Base-by-base conservation (phyloP, 106 monocot species). In the Dendrobium huoshanense region DNA sequence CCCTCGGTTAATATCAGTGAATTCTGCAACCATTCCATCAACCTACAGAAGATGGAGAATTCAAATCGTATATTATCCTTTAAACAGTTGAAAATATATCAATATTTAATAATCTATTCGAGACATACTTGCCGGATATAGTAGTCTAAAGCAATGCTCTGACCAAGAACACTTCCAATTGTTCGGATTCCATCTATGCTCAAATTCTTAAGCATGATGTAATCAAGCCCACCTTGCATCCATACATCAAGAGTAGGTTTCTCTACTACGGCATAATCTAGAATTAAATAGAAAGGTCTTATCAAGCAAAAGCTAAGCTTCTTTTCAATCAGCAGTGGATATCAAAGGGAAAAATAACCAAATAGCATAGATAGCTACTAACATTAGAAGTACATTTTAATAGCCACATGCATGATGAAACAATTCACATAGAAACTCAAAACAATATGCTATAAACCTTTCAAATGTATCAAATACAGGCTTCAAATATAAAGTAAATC, bases 191-290 rank as follows among this genome's bases (percentile, higher is more conserved):
- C 92, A 89, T 92, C 92, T 77, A 92, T 87, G 79, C 85, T 92
- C 68, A 92, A 80, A 76, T 67, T 89, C 68, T 86, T 89, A 41
- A 92, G 77, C 81, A 87, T 80, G 77, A 92, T 87, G 79, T 92
- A 92, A 70, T 92, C 92, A 82, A 92, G 87, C 20, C 92, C 92
- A 75, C 89, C 92, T 89, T 92, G 85, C 92, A 92, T 92, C 92
- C 92, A 92, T 75, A 87, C 85, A 58, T 92, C 89, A 37, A 92
- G 67, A 75, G 86, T 80, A 75, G 91, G 88, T 47, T 91, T 88
- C 68, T 88, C 91, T 41, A 91, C 91, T 65, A 92, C 92, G 17
- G 92, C 92, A 85, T 92, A 92, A 78, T 90, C 92, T 92, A 77
- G 13, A 87, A 19, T 81, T 64, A 13, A 41, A 81, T 58, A 80